These are phyloP conservation scores for Rhynchospora tenuis DNA, from an alignment of 176 grass and related monocot genomes.

Conservation along the genomic window DNA sequence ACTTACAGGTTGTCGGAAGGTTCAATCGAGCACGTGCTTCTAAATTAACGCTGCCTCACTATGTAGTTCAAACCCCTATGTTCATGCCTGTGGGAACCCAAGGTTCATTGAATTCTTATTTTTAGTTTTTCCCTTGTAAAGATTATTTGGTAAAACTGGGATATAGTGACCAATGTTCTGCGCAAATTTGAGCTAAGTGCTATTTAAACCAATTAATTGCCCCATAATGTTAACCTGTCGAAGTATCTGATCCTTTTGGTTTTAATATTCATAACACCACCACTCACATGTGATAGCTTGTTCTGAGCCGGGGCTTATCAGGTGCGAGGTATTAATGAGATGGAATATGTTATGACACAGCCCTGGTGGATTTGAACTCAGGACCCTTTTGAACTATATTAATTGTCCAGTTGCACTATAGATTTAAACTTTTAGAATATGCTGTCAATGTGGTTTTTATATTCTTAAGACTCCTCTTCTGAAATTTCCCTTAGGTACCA, in stretches of 20 bases:
- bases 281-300: neutral
- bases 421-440: constrained; percentile 12
- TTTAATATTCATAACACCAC: neutral
- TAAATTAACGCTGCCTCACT: constrained; percentile 78
- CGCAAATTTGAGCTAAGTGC: neutral
- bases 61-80: constrained; percentile 84
- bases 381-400: neutral
- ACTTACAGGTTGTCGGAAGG: constrained; percentile 67
- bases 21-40: constrained; percentile 92
- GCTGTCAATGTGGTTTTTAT: constrained; percentile 6
- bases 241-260: neutral
- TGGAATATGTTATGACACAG: neutral
- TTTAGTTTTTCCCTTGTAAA: constrained; percentile 5
- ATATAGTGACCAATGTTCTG: neutral
- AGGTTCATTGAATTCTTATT: constrained; percentile 37
- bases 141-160: neutral
- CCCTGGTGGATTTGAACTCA: neutral
- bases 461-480: constrained; percentile 3
- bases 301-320: neutral
- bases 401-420: constrained; percentile 20
- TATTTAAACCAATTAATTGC: neutral
- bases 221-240: constrained; percentile 16
- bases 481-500: constrained; percentile 54
- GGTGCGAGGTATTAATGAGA: neutral
- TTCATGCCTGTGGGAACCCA: constrained; percentile 99